Evolutionary conservation across 202 grass and related monocot species (phyloP), one percentile per base, ranked within the genome.

Genomic region (Dendrocalamus latiflorus): DNA sequence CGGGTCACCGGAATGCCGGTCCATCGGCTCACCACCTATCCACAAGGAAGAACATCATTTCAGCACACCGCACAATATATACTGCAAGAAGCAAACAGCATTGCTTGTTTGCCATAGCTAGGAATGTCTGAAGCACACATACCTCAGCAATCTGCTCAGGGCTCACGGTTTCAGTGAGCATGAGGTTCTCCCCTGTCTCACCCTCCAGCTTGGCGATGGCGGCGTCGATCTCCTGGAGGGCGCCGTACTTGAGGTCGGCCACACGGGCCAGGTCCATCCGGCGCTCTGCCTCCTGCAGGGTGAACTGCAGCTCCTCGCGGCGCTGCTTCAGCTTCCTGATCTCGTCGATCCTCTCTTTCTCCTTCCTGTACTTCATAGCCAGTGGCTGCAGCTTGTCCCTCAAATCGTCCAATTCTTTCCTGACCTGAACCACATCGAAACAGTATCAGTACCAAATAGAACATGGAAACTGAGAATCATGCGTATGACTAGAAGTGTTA

Each of bases 101-200:
- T 65, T 44, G 22, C 2, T 66, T 6, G n/a, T n/a, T n/a, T n/a
- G n/a, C n/a, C n/a, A n/a, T 36, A 2, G 34, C 34, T 36, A 36
- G 25, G 38, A 48, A 42, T 39, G 15, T 11, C 42, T 61, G 28
- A 3, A 2, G 37, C 10, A 22, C 10, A 48, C 71, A n/a, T 81
- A 97, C 94, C 95, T 98, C 95, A 28, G 95, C 95, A 65, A 98
- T 98, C 39, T 98, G 95, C 48, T 98, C 95, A 17, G 95, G 95
- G 22, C 92, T 89, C 2, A 98, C 95, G 8, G 89, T 95, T 76
- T 99, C 96, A 3, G 96, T 99, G 15, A 99, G 84, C 93, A 99
- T 99, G 48, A 99, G 75, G 68, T 98, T 98, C 87, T 98, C 96
- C 28, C 86, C 89, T 0, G 90, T 91, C 25, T 93, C 96, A 7